Evolutionary conservation across 768 basidiomycete species (phyloP), one percentile per base, ranked within the genome.

Genomic region (Leucocoprinus sp.): DNA sequence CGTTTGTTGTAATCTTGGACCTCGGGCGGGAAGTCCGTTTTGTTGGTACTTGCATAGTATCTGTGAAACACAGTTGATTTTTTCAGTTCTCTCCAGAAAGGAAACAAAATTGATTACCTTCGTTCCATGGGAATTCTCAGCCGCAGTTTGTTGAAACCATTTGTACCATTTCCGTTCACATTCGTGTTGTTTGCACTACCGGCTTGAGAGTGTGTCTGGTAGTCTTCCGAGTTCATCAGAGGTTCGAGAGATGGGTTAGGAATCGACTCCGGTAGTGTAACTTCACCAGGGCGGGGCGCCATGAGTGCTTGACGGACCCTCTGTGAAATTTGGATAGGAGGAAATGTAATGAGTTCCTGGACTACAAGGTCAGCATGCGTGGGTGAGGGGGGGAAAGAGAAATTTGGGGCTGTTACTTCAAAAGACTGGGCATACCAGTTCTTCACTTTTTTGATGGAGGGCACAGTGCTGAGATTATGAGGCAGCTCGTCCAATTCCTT

Each of bases 371-470:
- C 33, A 34, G 24, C 22, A n/a, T n/a, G n/a, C n/a, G n/a, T 18
- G 50, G 17, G 43, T 24, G 28, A 34, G 31, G 17, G 28, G 42
- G 21, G 31, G 19, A 23, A 33, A 22, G 28, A 22, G 31, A 5
- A 37, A 38, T 22, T 14, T 22, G 29, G 8, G 43, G 24, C 67
- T 81, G 42, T 43, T n/a, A 93, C 95, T 76, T 98, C 89, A 62
- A 99, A 98, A 12, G 88, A 91, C 69, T 98, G 91, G 0, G 95
- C 95, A 63, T 99, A 99, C 96, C 96, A 99, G 57, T 95, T 84
- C 69, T 93, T 93, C 49, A 99, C 89, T 60, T 88, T 93, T 48
- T 81, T 78, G 52, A 99, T 97, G 29, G 85, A 87, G 0, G 84
- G 80, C 95, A 96, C 96, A 37, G 77, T 76, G 55, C 82, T 83